These are phyloP conservation scores for Solanum chacoense DNA, from an alignment of 305 asterid species.

Conservation along the genomic window DNA sequence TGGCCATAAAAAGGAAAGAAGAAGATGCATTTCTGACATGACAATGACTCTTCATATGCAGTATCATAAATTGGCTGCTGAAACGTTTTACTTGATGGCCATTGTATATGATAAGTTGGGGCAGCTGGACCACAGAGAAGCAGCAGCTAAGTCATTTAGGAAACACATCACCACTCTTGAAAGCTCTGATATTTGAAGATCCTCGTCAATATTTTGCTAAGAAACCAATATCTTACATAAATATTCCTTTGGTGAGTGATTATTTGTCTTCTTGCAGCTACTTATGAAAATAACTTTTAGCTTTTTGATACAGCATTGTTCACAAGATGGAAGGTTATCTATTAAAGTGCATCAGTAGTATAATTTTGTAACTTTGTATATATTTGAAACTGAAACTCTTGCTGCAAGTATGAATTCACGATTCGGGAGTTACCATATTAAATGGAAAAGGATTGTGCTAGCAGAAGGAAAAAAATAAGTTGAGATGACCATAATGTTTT, in stretches of 20 bases:
- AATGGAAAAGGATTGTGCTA: not conserved
- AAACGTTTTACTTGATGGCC: constrained; percentile 84
- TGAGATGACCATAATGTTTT: not conserved
- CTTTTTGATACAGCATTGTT: not conserved
- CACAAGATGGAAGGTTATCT: not conserved
- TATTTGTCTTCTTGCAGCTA: not conserved
- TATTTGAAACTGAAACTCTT: not conserved
- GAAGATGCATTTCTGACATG: not conserved
- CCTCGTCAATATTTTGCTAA: constrained; percentile 2
- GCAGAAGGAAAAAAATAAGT: not conserved
- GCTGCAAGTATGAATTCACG: not conserved
- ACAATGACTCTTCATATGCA: constrained; percentile 16
- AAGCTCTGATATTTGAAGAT: constrained; percentile 41
- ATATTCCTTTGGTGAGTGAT: not conserved
- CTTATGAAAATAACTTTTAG: not conserved
- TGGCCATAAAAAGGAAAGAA: not conserved
- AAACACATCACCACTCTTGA: constrained; percentile 57
- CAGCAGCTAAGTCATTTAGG: constrained; percentile 65
- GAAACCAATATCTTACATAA: not conserved
- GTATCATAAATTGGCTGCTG: constrained; percentile 89
- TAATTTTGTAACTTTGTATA: not conserved
- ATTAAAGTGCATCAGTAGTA: not conserved
- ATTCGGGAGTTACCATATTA: not conserved
- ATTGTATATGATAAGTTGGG: constrained; percentile 66
- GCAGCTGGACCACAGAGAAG: constrained; percentile 58